A percentile compares a stretch with the other conserved stretches of the same genome.
Evolutionary conservation across 495 filamentous ascomycete species (phyloP).

Genomic region (Cercophora scortea): DNA sequence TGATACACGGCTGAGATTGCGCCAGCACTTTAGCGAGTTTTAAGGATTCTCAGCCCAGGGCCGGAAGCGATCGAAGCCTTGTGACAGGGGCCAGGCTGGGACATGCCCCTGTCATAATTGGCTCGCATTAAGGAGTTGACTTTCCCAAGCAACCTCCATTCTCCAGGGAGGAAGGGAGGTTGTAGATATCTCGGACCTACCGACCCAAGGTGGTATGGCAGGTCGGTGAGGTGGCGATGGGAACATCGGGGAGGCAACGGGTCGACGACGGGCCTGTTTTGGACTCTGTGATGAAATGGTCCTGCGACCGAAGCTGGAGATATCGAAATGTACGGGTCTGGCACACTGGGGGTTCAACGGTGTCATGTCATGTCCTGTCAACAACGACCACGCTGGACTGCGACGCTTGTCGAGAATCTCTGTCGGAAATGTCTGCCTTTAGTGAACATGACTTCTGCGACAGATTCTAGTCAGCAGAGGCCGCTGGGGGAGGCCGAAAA

Average conservation of each 20-base stretch:
- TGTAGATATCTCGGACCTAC: not conserved
- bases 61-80: slow-evolving; percentile 25
- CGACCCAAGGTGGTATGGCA: not conserved
- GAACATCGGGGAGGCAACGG: not conserved
- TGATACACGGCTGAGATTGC: slow-evolving; percentile 33
- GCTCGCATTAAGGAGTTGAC: slow-evolving; percentile 12
- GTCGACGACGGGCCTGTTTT: slow-evolving; percentile 6
- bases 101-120: slow-evolving; percentile 9
- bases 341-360: too few species aligned
- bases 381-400: too few species aligned
- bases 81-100: slow-evolving; percentile 16
- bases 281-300: slow-evolving; percentile 7
- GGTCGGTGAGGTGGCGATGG: too few species aligned
- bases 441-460: not conserved
- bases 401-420: too few species aligned
- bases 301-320: not conserved
- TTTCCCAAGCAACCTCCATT: too few species aligned
- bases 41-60: slow-evolving; percentile 20
- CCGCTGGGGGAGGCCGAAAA: not conserved
- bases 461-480: not conserved
- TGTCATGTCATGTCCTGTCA: too few species aligned
- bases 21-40: slow-evolving; percentile 33
- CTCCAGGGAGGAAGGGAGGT: too few species aligned
- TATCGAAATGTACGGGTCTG: too few species aligned
- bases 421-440: not conserved